Percentiles rank a stretch among this genome's conserved stretches.
phyloP scores from a whole-genome alignment of 1,139 yeast genomes.

The Trichomonascaceae sp. region DNA sequence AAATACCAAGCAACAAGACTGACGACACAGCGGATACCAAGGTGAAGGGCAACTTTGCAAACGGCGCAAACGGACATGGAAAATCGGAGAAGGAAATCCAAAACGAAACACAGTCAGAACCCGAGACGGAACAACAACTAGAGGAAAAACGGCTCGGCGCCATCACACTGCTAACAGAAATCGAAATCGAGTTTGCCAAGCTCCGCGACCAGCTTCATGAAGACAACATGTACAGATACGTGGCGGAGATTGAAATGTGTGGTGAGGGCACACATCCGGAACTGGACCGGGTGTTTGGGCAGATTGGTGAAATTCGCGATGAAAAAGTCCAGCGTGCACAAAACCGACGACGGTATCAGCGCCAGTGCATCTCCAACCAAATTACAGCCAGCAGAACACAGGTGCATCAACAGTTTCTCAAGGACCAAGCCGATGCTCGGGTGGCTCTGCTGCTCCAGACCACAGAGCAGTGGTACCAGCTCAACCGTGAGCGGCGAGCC shows the following conservation, averaged over 20 bases:
- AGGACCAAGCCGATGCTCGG: constrained; percentile 56
- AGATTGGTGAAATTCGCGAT: constrained; percentile 58
- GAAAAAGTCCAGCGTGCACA: constrained; percentile 57
- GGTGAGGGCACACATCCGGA: constrained; percentile 89
- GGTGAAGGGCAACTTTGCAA: background rate
- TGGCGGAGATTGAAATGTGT: constrained; percentile 78
- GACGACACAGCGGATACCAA: background rate
- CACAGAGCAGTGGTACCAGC: constrained; percentile 83
- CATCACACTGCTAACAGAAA: constrained; percentile 52
- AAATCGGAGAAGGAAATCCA: constrained; percentile 3
- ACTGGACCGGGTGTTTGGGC: constrained; percentile 46
- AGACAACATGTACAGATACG: constrained; percentile 54
- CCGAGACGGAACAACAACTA: background rate
- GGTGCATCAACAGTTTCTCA: constrained; percentile 74
- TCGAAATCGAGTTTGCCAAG: constrained; percentile 76
- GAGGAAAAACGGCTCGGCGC: constrained; percentile 37
- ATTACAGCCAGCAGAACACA: constrained; percentile 69
- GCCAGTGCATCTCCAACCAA: constrained; percentile 65
- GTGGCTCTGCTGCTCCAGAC: constrained; percentile 54
- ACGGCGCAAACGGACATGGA: constrained; percentile 2
- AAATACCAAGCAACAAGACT: constrained; percentile 1
- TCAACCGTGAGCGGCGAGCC: constrained; percentile 76
- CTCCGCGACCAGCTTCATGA: constrained; percentile 51
- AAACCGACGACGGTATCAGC: constrained; percentile 55
- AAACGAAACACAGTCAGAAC: constrained; percentile 1